Conservation (phyloP, 192 early-diverging fungal species). For the Coemansia sp. region DNA sequence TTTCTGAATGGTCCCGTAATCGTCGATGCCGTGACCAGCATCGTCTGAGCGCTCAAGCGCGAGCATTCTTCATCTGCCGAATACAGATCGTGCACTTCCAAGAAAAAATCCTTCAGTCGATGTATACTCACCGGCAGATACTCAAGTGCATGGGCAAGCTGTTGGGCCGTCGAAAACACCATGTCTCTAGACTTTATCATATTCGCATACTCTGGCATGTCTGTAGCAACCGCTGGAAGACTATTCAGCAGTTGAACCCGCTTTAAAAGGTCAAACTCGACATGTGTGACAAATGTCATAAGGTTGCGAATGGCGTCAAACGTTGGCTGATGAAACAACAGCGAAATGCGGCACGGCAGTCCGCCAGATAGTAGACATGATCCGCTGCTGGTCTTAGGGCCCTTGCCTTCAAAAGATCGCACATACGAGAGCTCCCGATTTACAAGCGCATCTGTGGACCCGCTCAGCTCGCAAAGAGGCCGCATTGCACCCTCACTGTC, state of each 20-base stretch:
- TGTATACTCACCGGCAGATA: slow-evolving; percentile 47
- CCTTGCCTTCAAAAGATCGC: slow-evolving; percentile 25
- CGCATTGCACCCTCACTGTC: slow-evolving; percentile 38
- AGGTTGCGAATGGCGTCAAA: slow-evolving; percentile 46
- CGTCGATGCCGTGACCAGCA: slow-evolving; percentile 39
- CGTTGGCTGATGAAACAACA: slow-evolving; percentile 50
- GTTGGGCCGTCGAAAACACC: slow-evolving; percentile 48
- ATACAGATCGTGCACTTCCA: slow-evolving; percentile 44
- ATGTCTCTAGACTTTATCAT: slow-evolving; percentile 32
- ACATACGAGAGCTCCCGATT: slow-evolving; percentile 20
- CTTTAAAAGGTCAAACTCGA: slow-evolving; percentile 33
- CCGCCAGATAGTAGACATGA: slow-evolving; percentile 34
- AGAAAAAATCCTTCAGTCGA: slow-evolving; percentile 46
- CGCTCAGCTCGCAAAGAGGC: slow-evolving; percentile 37
- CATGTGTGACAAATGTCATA: slow-evolving; percentile 36
- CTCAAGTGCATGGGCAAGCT: slow-evolving; percentile 52
- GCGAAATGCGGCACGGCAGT: slow-evolving; percentile 39
- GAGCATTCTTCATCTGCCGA: slow-evolving; percentile 42
- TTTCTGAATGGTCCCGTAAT: slow-evolving; percentile 44
- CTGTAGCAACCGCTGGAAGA: slow-evolving; percentile 36
- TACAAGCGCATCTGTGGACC: slow-evolving; percentile 5
- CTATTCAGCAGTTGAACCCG: slow-evolving; percentile 36
- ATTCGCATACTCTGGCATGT: slow-evolving; percentile 26
- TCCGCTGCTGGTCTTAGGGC: background rate
- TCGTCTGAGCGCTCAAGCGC: slow-evolving; percentile 35